These are phyloP conservation scores for Corrigiola litoralis DNA, from an alignment of 179 eudicot genomes.

Conservation along the genomic window DNA sequence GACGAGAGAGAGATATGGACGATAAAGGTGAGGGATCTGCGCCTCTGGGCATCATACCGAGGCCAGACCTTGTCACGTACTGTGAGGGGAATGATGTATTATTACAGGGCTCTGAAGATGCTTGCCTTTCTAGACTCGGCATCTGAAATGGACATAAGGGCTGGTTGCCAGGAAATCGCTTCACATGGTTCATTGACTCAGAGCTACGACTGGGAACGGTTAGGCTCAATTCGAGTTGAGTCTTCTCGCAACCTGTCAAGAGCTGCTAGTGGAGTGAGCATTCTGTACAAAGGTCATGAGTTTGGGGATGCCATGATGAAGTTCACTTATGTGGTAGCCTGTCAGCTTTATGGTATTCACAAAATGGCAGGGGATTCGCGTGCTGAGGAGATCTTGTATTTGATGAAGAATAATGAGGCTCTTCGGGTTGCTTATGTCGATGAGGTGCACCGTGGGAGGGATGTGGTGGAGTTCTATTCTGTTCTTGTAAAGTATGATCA, in stretches of 20 bases:
- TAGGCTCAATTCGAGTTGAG: constrained; percentile 24
- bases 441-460: constrained; percentile 58
- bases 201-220: constrained; percentile 32
- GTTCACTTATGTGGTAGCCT: constrained; percentile 83
- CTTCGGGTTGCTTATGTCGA: constrained; percentile 98
- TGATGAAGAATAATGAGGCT: constrained; percentile 94
- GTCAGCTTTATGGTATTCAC: constrained; percentile 84
- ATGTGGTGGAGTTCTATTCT: constrained; percentile 62
- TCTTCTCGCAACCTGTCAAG: constrained; percentile 38
- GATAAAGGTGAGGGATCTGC: constrained; percentile 60
- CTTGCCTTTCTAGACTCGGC: constrained; percentile 87
- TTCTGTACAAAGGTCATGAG: constrained; percentile 65
- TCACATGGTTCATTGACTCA: constrained; percentile 40
- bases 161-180: constrained; percentile 50
- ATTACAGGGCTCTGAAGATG: constrained; percentile 84
- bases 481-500: constrained; percentile 94
- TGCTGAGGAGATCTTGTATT: constrained; percentile 73
- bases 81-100: constrained; percentile 97
- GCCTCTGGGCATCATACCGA: constrained; percentile 94
- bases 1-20: constrained; percentile 62
- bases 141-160: constrained; percentile 71
- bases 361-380: constrained; percentile 62
- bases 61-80: constrained; percentile 98
- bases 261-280: constrained; percentile 53
- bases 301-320: constrained; percentile 81